Base-by-base conservation (phyloP, 2,329 filamentous ascomycete species). In the Cryphonectria radicalis region DNA sequence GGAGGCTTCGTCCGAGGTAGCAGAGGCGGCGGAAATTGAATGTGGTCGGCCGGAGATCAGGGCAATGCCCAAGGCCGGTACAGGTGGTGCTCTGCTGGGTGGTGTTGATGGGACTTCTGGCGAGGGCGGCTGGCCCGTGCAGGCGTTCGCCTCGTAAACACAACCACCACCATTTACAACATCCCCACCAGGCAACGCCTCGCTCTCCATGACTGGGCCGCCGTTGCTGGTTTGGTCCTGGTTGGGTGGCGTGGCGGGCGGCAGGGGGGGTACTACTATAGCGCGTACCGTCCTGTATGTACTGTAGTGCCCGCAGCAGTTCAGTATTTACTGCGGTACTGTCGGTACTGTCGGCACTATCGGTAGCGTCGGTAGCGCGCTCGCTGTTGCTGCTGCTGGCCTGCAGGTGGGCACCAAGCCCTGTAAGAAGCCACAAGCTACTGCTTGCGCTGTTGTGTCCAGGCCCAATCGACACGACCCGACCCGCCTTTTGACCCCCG, bases 1-100 rank as follows among this genome's bases (percentile, higher is more conserved):
- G 68, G 70, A 74, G 57, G 77, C 77, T 68, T 73, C 76, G 70
- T 76, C 75, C 73, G 74, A 77, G 73, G 75, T 77, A 70, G 70
- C 74, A 72, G 72, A 74, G 68, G 73, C 72, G 69, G 77, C 74
- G 73, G 70, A 72, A 37, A 72, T 69, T 66, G 68, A 63, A 43
- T 63, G 68, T 55, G 67, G 63, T 35, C 67, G 62, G 62, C 62
- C 62, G 40, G 62, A 46, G 25, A 64, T 64, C 62, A 64, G 62
- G 62, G 37, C 22, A 40, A 4, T 63, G 57, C 50, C 59, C n/a
- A 35, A 35, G n/a, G 53, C 65, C 43, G 62, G 63, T 55, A 62
- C 37, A 40, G 55, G 64, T 53, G 65, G 42, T 62, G 69, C 62
- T 53, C 37, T 66, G 67, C 53, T 67, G 69, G 69, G 59, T 70